Percentiles rank a stretch among this genome's conserved stretches.
Evolutionary conservation across 306 rosid species (phyloP).

Genomic region (Ormosia emarginata): DNA sequence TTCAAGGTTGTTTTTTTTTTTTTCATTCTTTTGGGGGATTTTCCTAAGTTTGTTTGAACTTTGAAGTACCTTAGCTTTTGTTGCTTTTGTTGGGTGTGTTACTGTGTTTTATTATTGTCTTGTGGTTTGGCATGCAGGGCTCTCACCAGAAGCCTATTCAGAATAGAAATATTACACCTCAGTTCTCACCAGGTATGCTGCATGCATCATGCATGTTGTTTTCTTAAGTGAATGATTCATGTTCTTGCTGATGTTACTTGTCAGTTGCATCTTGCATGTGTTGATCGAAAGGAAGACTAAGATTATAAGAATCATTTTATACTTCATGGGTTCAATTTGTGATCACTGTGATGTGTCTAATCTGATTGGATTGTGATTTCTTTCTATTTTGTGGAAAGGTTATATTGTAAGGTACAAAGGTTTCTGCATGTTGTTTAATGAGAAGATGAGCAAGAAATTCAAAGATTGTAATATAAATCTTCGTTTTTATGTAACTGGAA

Average conservation of each 20-base stretch:
- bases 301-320: not conserved
- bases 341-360: not conserved
- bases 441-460: not conserved
- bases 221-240: not conserved
- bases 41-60: too few relatives aligned
- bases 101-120: not conserved
- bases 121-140: conserved; percentile 47
- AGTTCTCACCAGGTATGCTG: conserved; percentile 47
- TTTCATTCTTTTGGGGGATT: not conserved
- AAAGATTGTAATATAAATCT: not conserved
- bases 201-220: not conserved
- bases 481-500: too few relatives aligned
- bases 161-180: conserved; percentile 36
- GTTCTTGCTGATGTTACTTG: not conserved
- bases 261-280: not conserved
- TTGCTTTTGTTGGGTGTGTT: not conserved
- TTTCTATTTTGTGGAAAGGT: not conserved
- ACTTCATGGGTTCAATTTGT: not conserved
- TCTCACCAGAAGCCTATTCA: conserved; percentile 50
- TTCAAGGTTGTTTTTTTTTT: conserved; percentile 37
- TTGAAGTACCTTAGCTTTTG: not conserved
- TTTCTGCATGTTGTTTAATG: not conserved
- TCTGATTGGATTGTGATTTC: not conserved
- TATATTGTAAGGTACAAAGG: not conserved
- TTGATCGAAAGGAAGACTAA: not conserved